Base-by-base conservation (phyloP, 2,329 filamentous ascomycete genomes). In the Cercospora zeae-maydis region DNA sequence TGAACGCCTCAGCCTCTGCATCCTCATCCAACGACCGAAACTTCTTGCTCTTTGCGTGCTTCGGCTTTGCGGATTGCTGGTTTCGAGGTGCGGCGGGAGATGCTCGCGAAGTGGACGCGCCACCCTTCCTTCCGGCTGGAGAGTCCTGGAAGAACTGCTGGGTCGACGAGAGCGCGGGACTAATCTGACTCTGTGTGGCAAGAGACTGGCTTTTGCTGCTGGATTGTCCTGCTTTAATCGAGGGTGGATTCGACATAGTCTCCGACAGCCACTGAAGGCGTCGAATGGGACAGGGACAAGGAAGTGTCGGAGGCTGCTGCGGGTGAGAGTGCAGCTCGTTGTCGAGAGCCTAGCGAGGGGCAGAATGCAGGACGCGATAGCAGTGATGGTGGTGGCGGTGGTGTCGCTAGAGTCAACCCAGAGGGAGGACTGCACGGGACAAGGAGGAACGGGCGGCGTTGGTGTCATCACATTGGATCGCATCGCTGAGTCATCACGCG, bases 21-120 rank as follows among this genome's bases (percentile, higher is more conserved):
- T 96, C 92, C 80, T 96, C 92, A 80, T 93, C 88, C 69, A 89
- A 80, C 62, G 69, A 61, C 61, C 84, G 82, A 53, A 92, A 90
- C 73, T 88, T 87, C 72, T 88, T 88, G 73, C 92, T 90, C 67
- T 86, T 86, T 75, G 91, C 92, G 79, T 97, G 92, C 77, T 95
- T 92, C 75, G 88, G 93, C 76, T 89, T 89, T 58, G 84, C 82
- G 49, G 80, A 81, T 79, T 98, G 93, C 58, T 83, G 86, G 77
- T 91, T 96, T 71, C 93, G 85, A 57, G 90, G 86, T 53, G 84
- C 76, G 13, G 66, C 63, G 4, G 63, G 30, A 30, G 60, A 54
- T 52, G 63, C 53, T 30, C 60, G 65, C 16, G 63, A 61, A 51
- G 58, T 58, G 19, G 60, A 68, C 24, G 78, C 73, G 54, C 64